Evolutionary conservation across 2,329 filamentous ascomycete genomes (phyloP).

Genomic region (Aureobasidium pullulans): DNA sequence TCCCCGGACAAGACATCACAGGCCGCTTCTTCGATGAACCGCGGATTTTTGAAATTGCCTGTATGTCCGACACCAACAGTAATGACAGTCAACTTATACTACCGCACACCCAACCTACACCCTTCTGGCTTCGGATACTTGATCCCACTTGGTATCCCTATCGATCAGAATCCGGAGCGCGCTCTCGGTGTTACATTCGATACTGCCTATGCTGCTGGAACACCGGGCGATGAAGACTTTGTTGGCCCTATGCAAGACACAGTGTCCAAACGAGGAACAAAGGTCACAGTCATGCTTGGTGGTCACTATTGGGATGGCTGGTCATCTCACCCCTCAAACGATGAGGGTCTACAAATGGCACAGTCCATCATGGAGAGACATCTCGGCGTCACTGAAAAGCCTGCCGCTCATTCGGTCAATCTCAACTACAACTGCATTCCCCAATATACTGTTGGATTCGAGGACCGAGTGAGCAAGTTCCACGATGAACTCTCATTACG

Average conservation of each 20-base stretch:
- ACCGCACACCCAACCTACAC: constrained; percentile 55
- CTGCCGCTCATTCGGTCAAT: constrained; percentile 54
- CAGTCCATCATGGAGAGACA: constrained; percentile 64
- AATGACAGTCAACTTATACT: constrained; percentile 90
- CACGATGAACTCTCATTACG: constrained; percentile 46
- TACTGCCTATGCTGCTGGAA: constrained; percentile 46
- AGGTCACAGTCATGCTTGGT: constrained; percentile 89
- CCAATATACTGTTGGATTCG: constrained; percentile 79
- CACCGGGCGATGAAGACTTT: constrained; percentile 23
- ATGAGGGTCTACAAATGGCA: constrained; percentile 64
- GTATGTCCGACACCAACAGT: constrained; percentile 51
- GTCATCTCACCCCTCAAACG: constrained; percentile 53
- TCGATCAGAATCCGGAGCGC: constrained; percentile 69
- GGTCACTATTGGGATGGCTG: constrained; percentile 82
- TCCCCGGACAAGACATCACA: constrained; percentile 32
- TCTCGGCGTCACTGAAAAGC: constrained; percentile 59
- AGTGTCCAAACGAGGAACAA: constrained; percentile 56
- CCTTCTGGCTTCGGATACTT: constrained; percentile 83
- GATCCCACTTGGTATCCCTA: constrained; percentile 66
- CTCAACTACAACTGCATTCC: constrained; percentile 72
- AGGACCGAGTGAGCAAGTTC: constrained; percentile 51
- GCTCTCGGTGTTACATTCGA: constrained; percentile 92
- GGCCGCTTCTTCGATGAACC: constrained; percentile 28
- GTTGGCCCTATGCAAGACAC: constrained; percentile 24
- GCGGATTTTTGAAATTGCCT: background rate